Conservation (phyloP, 2,329 filamentous ascomycete species). For the Cordyceps javanica region DNA sequence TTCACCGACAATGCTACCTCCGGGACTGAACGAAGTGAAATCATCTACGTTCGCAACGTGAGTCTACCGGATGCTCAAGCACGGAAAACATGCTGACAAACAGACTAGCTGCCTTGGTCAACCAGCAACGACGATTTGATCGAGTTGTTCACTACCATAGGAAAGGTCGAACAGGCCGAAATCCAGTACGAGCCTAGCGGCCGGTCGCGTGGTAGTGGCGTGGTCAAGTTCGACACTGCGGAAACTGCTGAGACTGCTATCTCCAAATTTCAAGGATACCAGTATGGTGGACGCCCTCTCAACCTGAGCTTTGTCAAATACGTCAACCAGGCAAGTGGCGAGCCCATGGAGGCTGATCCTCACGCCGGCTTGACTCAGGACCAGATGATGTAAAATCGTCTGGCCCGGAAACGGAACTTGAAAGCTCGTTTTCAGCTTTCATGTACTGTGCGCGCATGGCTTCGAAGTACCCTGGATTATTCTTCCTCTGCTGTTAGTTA, state of each 20-base stretch:
- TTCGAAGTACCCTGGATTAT: background rate
- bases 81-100: background rate
- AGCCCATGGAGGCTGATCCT: conserved; percentile 79
- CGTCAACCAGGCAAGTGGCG: conserved; percentile 59
- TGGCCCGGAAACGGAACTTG: background rate
- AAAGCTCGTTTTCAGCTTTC: background rate
- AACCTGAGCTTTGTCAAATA: conserved; percentile 94
- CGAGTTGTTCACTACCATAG: conserved; percentile 95
- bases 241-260: conserved; percentile 91
- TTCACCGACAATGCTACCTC: conserved; percentile 91
- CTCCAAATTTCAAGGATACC: conserved; percentile 94
- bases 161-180: conserved; percentile 96
- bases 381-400: conserved; percentile 75
- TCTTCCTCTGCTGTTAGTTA: background rate
- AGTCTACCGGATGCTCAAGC: conserved; percentile 34
- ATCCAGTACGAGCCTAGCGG: conserved; percentile 98
- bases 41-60: conserved; percentile 95
- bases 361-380: conserved; percentile 81
- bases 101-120: conserved; percentile 81
- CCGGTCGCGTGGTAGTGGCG: conserved; percentile 87
- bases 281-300: conserved; percentile 91
- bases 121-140: conserved; percentile 97
- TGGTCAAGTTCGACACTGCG: conserved; percentile 83
- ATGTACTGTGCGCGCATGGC: background rate
- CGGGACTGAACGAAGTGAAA: conserved; percentile 74